A percentile compares a stretch with the other conserved stretches of the same genome.
These are phyloP conservation scores for Chaetoceros tenuissimus DNA, from an alignment of 108 stramenopile genomes.

Conservation along the genomic window DNA sequence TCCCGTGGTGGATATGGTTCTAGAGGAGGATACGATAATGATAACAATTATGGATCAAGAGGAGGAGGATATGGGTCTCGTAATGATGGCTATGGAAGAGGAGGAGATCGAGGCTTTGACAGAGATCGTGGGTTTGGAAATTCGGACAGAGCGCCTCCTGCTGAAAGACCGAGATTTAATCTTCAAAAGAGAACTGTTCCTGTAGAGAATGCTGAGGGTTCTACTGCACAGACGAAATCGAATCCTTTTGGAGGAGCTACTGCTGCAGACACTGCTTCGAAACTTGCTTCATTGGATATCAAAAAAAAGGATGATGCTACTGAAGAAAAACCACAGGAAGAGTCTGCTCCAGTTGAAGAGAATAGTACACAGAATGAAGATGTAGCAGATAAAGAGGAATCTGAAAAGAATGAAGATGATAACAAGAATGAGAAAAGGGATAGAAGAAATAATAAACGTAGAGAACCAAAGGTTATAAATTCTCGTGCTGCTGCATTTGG, in stretches of 20 bases:
- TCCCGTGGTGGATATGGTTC: constrained; percentile 4
- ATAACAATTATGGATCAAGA: constrained; percentile 7
- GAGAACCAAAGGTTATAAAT: constrained; percentile 63
- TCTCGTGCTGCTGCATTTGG: constrained; percentile 47
- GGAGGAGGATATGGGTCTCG: constrained; percentile 1
- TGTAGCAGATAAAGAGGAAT: constrained; percentile 5
- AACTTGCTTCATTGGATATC: constrained; percentile 19
- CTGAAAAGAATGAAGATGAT: constrained; percentile 9
- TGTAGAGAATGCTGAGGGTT: too few relatives aligned
- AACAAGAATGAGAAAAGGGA: constrained; percentile 11
- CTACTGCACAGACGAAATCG: constrained; percentile 18
- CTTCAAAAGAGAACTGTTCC: not conserved
- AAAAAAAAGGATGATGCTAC: constrained; percentile 7
- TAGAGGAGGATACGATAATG: constrained; percentile 15
- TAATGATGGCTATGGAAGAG: constrained; percentile 8
- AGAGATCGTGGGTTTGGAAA: constrained; percentile 8
- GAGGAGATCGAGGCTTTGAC: constrained; percentile 7
- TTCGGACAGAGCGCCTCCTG: not conserved
- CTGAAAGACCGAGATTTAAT: constrained; percentile 5
- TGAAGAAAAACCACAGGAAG: constrained; percentile 5
- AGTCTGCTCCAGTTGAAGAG: constrained; percentile 1
- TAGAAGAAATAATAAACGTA: constrained; percentile 9
- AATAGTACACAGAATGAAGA: constrained; percentile 1
- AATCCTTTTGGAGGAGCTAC: constrained; percentile 37
- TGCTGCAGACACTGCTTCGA: constrained; percentile 34